Percentiles rank a stretch among this genome's conserved stretches.
These are phyloP conservation scores for Leptographium lundbergii DNA, from an alignment of 2,329 filamentous ascomycete genomes.

Conservation along the genomic window DNA sequence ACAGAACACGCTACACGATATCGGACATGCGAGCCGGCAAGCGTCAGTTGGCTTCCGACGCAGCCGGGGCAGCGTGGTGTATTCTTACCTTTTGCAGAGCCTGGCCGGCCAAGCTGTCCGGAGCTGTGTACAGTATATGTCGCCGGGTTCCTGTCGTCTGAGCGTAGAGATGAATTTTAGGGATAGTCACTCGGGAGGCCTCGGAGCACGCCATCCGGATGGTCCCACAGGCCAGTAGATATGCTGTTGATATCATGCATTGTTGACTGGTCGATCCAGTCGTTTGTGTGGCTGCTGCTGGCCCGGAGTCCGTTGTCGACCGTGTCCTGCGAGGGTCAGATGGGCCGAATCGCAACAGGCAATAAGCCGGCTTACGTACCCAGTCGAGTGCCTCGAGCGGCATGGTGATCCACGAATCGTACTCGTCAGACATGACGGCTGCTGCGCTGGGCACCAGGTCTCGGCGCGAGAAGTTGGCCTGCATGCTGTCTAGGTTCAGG, in stretches of 20 bases:
- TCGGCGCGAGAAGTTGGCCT: slow-evolving; percentile 4
- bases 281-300: slow-evolving; percentile 4
- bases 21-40: not conserved
- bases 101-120: not conserved
- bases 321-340: not conserved
- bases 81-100: not conserved
- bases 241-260: slow-evolving; percentile 11
- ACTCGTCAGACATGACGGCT: not conserved
- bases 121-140: not conserved
- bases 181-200: no score
- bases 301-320: slow-evolving; percentile 10
- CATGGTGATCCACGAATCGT: slow-evolving; percentile 13
- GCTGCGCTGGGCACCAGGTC: slow-evolving; percentile 6
- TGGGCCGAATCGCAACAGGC: not conserved
- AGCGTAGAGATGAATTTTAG: no score
- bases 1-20: not conserved
- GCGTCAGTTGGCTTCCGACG: not conserved
- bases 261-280: slow-evolving; percentile 12
- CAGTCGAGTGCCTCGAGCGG: slow-evolving; percentile 10
- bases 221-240: slow-evolving; percentile 9
- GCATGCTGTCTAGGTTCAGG: not conserved
- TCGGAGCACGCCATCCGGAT: slow-evolving; percentile 1
- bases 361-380: not conserved
- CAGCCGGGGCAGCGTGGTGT: not conserved
- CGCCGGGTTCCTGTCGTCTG: no score